Evolutionary conservation across 495 filamentous ascomycete species (phyloP).

Genomic region (Lasiosphaeria miniovina): DNA sequence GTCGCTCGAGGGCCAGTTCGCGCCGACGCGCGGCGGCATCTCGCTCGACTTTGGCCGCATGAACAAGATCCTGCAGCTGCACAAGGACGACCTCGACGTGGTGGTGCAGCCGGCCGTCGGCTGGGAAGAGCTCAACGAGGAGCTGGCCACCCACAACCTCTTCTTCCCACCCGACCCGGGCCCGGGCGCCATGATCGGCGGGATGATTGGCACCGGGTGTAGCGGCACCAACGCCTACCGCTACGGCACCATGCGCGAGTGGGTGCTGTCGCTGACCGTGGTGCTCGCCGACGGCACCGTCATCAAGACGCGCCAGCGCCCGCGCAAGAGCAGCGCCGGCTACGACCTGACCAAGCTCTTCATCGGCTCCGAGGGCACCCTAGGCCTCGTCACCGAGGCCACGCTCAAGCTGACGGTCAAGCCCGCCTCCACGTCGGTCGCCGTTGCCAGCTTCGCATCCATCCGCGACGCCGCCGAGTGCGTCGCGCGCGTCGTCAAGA

Average conservation of each 20-base stretch:
- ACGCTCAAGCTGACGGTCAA: conserved; percentile 79
- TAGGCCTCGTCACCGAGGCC: conserved; percentile 73
- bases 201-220: conserved; percentile 95
- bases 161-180: conserved; percentile 87
- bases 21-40: conserved; percentile 70
- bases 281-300: conserved; percentile 89
- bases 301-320: conserved; percentile 80
- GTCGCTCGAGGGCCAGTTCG: conserved; percentile 76
- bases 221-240: conserved; percentile 89
- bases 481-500: conserved; percentile 73
- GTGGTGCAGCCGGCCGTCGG: conserved; percentile 79
- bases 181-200: conserved; percentile 84
- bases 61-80: conserved; percentile 66
- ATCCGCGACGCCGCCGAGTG: conserved; percentile 78
- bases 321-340: conserved; percentile 77
- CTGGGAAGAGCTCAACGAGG: conserved; percentile 75
- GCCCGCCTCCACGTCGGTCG: conserved; percentile 76
- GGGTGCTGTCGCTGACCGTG: conserved; percentile 87
- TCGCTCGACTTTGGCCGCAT: conserved; percentile 75
- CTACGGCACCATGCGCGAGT: conserved; percentile 96
- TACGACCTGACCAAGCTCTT: conserved; percentile 84
- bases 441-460: conserved; percentile 73
- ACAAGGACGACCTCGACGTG: conserved; percentile 75
- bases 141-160: conserved; percentile 61
- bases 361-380: conserved; percentile 74